Percentiles rank a stretch among this genome's conserved stretches.
These are phyloP conservation scores for Lepidopterella palustris DNA, from an alignment of 495 filamentous ascomycete genomes.

Conservation along the genomic window DNA sequence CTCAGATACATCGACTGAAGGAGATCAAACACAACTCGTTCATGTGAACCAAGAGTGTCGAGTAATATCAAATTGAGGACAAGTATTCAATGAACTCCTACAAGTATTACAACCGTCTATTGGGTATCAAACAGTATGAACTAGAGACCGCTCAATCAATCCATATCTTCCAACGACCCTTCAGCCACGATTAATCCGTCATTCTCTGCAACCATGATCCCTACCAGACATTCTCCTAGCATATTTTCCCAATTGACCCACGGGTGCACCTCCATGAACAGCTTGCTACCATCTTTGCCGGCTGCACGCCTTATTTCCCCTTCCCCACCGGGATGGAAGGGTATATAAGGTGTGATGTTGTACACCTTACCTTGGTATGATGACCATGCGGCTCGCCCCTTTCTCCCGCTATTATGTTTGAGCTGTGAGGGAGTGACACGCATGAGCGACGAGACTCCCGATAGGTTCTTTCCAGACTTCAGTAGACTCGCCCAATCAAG, in stretches of 20 bases:
- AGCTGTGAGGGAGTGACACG: conserved; percentile 75
- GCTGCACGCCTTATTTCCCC: conserved; percentile 76
- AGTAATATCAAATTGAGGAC: too few species aligned
- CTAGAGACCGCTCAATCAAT: conserved; percentile 18
- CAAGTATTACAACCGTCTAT: conserved; percentile 4
- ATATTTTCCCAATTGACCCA: conserved; percentile 99
- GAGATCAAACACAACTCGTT: too few species aligned
- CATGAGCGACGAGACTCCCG: conserved; percentile 46
- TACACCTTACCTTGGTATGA: conserved; percentile 82
- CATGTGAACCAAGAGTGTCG: too few species aligned
- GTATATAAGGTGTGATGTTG: conserved; percentile 82
- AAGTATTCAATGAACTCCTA: background rate
- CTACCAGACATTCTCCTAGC: conserved; percentile 76
- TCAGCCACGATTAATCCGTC: conserved; percentile 37
- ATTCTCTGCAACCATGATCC: conserved; percentile 74
- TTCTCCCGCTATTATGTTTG: conserved; percentile 65
- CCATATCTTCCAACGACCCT: conserved; percentile 33
- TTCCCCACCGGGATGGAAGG: conserved; percentile 89
- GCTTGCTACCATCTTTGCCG: conserved; percentile 64
- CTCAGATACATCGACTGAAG: too few species aligned
- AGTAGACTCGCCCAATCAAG: conserved; percentile 89
- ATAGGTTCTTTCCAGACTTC: conserved; percentile 56
- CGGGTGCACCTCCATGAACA: conserved; percentile 90
- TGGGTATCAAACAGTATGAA: conserved; percentile 17
- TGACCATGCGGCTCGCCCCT: conserved; percentile 82